Evolutionary conservation across 2,329 filamentous ascomycete species (phyloP).

Genomic region (Fusarium sp.): DNA sequence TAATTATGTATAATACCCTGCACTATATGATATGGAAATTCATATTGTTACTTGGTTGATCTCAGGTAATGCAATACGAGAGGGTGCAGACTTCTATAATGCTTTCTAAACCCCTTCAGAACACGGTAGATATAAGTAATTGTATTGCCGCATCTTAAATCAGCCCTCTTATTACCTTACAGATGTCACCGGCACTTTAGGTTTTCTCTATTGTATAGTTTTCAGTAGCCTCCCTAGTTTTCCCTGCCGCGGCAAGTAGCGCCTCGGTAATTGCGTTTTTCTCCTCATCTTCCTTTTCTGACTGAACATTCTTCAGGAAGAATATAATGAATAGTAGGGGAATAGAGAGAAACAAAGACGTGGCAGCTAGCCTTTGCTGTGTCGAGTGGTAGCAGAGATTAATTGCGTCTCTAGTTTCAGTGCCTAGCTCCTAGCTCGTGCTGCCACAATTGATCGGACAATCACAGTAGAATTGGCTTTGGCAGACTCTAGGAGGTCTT

Average conservation of each 20-base stretch:
- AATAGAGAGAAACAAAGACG: conserved; percentile 24
- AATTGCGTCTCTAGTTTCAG: conserved; percentile 24
- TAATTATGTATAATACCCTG: no score
- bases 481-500: no score
- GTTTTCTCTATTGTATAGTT: no score
- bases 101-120: no score
- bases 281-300: conserved; percentile 20
- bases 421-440: conserved; percentile 29
- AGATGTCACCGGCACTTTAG: no score
- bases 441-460: conserved; percentile 45
- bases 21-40: no score
- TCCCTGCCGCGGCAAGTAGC: not conserved
- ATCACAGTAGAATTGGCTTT: conserved; percentile 35
- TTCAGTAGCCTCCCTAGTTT: not conserved
- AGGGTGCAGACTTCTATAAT: no score
- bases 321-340: conserved; percentile 35
- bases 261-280: not conserved
- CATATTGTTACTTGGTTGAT: no score
- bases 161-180: no score
- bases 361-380: conserved; percentile 37
- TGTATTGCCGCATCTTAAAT: no score
- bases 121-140: no score
- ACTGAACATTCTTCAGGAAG: conserved; percentile 33
- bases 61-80: no score
- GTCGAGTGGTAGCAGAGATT: conserved; percentile 36